Base-by-base conservation (phyloP, 768 basidiomycete genomes). In the Phanerodontia chrysosporium region DNA sequence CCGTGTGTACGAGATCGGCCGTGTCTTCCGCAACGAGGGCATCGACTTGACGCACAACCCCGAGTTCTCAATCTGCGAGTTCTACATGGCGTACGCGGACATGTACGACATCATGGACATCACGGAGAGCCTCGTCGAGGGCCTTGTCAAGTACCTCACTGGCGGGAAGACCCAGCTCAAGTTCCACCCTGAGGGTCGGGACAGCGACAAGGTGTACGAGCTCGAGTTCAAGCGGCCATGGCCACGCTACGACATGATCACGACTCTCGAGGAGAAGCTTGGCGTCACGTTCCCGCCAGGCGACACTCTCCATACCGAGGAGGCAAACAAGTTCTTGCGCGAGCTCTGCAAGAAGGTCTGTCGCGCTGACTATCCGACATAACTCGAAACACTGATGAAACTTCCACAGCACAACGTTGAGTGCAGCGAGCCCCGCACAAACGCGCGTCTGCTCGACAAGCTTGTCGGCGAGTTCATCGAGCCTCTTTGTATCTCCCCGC, bases 31-130 rank as follows among this genome's bases (percentile, higher is more conserved):
- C 49, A 99, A 98, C 74, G 97, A 99, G 72, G 92, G 95, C 29
- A 99, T 99, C 69, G 97, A 99, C 76, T 77, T 99, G 64, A 99
- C 97, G 18, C 97, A 99, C 74, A 99, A 99, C 75, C 97, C 97
- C 65, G 97, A 99, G 73, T 98, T 98, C 78, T 92, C 93, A 5
- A 96, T 98, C 76, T 98, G 96, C 82, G 96, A 99, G 77, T 98
- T 99, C 76, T 99, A 98, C 71, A 98, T 99, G 96, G 96, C 97
- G 29, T 98, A 98, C 67, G 97, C 97, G 59, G 97, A 98, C 73
- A 95, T 96, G 95, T 89, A 92, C 77, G 97, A 98, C 70, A 59
- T 98, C 58, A 98, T 99, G 96, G 97, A 98, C 44, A 81, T 98
- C 58, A 99, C 97, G 16, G 97, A 99, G 74, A 75, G 77, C 45